Conservation (phyloP, 2,329 filamentous ascomycete genomes). For the Dothistroma pini region DNA sequence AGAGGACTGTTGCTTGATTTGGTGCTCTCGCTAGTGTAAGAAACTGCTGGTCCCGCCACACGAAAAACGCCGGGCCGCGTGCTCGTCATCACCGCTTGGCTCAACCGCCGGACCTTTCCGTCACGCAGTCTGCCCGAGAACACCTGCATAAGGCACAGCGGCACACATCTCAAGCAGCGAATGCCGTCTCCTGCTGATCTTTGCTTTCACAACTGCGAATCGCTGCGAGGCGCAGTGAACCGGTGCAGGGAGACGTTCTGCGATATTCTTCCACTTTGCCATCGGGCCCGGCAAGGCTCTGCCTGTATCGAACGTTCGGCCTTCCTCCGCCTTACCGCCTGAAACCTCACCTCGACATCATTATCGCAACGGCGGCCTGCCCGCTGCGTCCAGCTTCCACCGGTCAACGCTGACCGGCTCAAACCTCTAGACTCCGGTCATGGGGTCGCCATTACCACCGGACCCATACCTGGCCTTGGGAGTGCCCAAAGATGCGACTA, state of each 20-base stretch:
- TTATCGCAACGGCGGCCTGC: not conserved
- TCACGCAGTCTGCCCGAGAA: not conserved
- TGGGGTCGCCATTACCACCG: conserved; percentile 43
- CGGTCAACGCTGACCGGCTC: conserved; percentile 12
- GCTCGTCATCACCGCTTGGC: not conserved
- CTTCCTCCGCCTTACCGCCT: not conserved
- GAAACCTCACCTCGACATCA: not conserved
- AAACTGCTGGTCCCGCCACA: not conserved
- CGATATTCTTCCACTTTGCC: not conserved
- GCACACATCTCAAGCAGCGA: not conserved
- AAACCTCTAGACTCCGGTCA: conserved; percentile 7
- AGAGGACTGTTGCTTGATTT: not conserved
- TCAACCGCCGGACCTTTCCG: not conserved
- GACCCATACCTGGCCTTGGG: conserved; percentile 84
- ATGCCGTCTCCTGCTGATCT: conserved; percentile 3
- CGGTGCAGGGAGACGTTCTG: not conserved
- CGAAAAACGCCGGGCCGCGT: too few relatives aligned
- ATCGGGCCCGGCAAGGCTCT: not conserved
- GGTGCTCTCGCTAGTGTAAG: not conserved
- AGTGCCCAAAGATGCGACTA: conserved; percentile 67
- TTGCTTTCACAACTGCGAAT: not conserved
- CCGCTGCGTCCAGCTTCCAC: conserved; percentile 11
- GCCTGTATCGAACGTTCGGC: not conserved
- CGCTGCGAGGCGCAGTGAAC: conserved; percentile 1
- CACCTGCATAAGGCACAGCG: not conserved